A percentile compares a stretch with the other conserved stretches of the same genome.
phyloP scores from a whole-genome alignment of 23 red algal species.

The Gracilaria gracilis region DNA sequence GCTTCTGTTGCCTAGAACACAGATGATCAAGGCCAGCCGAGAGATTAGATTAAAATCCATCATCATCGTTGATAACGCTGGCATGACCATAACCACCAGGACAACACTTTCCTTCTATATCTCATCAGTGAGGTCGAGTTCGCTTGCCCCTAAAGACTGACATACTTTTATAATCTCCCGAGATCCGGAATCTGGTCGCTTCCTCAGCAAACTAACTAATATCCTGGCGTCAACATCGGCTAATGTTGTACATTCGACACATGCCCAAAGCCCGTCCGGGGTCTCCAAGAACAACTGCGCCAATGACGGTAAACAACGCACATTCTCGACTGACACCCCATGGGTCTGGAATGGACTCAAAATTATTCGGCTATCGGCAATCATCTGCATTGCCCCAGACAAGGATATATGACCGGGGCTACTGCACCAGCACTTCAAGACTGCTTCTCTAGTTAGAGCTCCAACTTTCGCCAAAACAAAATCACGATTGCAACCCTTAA shows the following conservation, averaged over 20 bases:
- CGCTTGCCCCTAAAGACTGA: constrained; percentile 49
- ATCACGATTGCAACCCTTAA: constrained; percentile 33
- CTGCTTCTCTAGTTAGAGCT: constrained; percentile 24
- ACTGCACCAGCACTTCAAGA: constrained; percentile 59
- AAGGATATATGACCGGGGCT: constrained; percentile 32
- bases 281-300: constrained; percentile 59
- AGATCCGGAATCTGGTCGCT: constrained; percentile 30
- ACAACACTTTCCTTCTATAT: neutral
- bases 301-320: constrained; percentile 49
- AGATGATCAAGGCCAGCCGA: neutral
- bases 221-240: constrained; percentile 47
- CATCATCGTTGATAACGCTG: too few species aligned
- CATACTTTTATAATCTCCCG: constrained; percentile 54
- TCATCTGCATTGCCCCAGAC: constrained; percentile 52
- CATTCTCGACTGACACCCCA: neutral
- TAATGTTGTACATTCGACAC: constrained; percentile 45
- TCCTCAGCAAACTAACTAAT: constrained; percentile 41
- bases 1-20: neutral
- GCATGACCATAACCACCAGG: too few species aligned
- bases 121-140: neutral
- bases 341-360: constrained; percentile 48
- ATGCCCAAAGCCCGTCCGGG: constrained; percentile 58
- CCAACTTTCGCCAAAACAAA: constrained; percentile 53
- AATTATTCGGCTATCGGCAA: constrained; percentile 49
- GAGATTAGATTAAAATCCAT: too few species aligned